Evolutionary conservation across 176 grass and related monocot species (phyloP).

Genomic region (Oryza nivara): DNA sequence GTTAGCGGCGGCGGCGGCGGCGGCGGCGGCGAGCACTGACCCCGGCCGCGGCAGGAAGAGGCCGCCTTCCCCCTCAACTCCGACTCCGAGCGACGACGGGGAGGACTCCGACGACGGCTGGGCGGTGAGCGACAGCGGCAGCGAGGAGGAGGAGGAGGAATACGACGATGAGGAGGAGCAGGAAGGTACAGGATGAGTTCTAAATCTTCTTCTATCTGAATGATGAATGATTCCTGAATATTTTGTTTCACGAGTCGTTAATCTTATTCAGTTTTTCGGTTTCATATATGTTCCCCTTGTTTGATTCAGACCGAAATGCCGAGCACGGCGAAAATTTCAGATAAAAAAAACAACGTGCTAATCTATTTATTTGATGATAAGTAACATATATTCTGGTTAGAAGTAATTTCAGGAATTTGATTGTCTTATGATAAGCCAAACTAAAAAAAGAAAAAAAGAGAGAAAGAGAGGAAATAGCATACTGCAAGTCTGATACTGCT

Average conservation of each 20-base stretch:
- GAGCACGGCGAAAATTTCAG: too few relatives aligned
- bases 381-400: neutral
- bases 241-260: too few relatives aligned
- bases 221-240: too few relatives aligned
- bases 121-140: neutral
- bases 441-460: too few relatives aligned
- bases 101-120: neutral
- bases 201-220: too few relatives aligned
- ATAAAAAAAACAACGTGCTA: too few relatives aligned
- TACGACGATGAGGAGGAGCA: slow-evolving; percentile 1
- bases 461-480: neutral
- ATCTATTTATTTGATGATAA: neutral
- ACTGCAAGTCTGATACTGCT: neutral
- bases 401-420: neutral
- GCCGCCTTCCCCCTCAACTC: neutral
- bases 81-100: neutral
- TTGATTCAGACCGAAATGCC: too few relatives aligned
- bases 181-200: neutral
- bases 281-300: too few relatives aligned
- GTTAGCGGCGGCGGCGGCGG: too few relatives aligned
- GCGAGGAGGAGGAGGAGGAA: neutral
- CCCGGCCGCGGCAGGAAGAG: slow-evolving; percentile 16
- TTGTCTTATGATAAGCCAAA: neutral
- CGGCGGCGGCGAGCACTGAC: too few relatives aligned
- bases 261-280: too few relatives aligned